These are phyloP conservation scores for Entoloma clypeatum DNA, from an alignment of 1,284 basidiomycete genomes.

Conservation along the genomic window DNA sequence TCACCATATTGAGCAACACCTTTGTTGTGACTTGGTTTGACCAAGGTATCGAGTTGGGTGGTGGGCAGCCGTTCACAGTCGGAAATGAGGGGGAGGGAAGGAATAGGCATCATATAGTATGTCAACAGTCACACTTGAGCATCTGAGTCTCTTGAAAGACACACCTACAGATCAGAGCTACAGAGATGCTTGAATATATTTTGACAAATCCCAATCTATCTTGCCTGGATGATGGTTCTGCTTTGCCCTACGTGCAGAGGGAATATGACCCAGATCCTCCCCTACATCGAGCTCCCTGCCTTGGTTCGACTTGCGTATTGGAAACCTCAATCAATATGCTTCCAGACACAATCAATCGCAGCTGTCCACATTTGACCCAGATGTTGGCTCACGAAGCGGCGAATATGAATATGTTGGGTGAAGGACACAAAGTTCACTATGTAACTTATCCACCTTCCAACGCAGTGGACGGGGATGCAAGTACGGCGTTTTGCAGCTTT, in stretches of 20 bases:
- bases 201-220: constrained; percentile 11
- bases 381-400: constrained; percentile 40
- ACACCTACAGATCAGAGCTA: constrained; percentile 35
- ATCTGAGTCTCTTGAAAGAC: background rate
- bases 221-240: background rate
- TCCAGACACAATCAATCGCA: constrained; percentile 27
- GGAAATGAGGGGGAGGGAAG: constrained; percentile 54
- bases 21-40: constrained; percentile 50
- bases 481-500: constrained; percentile 49
- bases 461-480: constrained; percentile 49
- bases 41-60: constrained; percentile 55
- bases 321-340: constrained; percentile 52
- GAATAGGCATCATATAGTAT: constrained; percentile 56
- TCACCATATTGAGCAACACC: constrained; percentile 51
- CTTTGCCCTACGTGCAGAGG: constrained; percentile 9
- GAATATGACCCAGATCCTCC: constrained; percentile 6
- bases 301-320: constrained; percentile 43
- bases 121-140: constrained; percentile 22
- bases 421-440: constrained; percentile 35
- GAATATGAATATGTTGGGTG: constrained; percentile 33
- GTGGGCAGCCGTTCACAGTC: constrained; percentile 59
- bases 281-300: constrained; percentile 41
- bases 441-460: constrained; percentile 44
- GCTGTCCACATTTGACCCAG: constrained; percentile 28
- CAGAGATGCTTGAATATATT: constrained; percentile 37